Evolutionary conservation across 345 rosid genomes (phyloP).

Genomic region (Luvunga scandens): DNA sequence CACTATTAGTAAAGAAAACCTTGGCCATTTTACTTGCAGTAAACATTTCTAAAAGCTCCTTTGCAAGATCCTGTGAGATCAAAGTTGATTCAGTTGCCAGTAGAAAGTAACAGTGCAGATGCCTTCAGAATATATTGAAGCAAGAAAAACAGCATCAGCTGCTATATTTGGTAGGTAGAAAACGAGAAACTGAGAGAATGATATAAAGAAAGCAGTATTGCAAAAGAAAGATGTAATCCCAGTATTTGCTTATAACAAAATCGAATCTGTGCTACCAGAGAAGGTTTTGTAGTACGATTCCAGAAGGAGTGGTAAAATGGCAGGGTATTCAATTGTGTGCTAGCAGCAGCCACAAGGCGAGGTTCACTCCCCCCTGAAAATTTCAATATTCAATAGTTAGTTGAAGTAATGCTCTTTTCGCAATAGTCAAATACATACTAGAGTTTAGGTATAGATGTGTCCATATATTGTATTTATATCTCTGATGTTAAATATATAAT

Average conservation of each 20-base stretch:
- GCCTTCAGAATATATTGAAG: conserved; percentile 6
- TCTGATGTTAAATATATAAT: neutral
- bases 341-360: conserved; percentile 84
- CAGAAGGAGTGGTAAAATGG: conserved; percentile 98
- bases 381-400: conserved; percentile 10
- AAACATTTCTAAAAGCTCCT: conserved; percentile 74
- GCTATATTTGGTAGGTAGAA: neutral
- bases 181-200: neutral
- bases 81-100: neutral
- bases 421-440: neutral
- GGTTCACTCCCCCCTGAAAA: conserved; percentile 88
- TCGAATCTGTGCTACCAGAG: conserved; percentile 54
- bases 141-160: neutral
- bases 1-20: conserved; percentile 88
- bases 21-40: conserved; percentile 85
- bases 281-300: conserved; percentile 95
- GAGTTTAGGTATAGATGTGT: neutral
- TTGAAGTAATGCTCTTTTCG: neutral
- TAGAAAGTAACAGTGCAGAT: conserved; percentile 6
- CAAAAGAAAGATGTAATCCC: neutral
- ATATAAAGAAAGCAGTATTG: neutral
- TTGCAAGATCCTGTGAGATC: conserved; percentile 84
- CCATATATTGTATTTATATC: neutral
- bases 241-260: neutral
- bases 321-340: conserved; percentile 62